Conservation (phyloP, 2,329 filamentous ascomycete genomes). For the Leptographium procerum region DNA sequence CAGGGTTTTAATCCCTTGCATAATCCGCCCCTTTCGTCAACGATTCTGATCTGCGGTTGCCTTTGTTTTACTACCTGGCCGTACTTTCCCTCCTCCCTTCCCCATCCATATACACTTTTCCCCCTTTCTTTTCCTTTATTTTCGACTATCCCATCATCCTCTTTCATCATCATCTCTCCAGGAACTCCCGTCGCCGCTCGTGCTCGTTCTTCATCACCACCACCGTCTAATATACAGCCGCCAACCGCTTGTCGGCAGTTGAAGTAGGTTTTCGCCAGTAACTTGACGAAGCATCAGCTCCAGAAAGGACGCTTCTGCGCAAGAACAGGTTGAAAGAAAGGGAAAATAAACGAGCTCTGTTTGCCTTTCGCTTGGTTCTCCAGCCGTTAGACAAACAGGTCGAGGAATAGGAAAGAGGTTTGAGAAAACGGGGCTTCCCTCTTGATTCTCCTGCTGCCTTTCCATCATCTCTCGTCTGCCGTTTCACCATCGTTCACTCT, state of each 20-base stretch:
- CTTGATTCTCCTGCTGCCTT: not conserved
- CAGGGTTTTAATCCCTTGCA: conserved; percentile 9
- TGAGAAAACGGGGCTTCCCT: conserved; percentile 4
- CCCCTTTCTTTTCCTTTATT: not conserved
- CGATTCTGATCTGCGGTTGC: conserved; percentile 8
- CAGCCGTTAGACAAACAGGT: not conserved
- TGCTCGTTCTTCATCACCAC: not conserved
- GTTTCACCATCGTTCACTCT: not conserved
- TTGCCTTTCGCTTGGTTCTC: not conserved
- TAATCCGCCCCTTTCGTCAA: not conserved
- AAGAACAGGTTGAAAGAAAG: not conserved
- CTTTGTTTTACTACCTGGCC: conserved; percentile 3
- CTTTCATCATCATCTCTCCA: not conserved
- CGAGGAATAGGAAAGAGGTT: conserved; percentile 1
- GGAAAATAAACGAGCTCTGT: not conserved
- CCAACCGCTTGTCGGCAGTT: not conserved
- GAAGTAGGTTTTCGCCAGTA: not conserved
- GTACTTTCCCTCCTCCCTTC: not conserved
- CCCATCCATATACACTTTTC: not conserved
- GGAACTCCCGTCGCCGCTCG: not conserved
- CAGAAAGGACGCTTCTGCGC: not conserved
- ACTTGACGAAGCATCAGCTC: not conserved
- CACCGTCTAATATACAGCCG: not conserved
- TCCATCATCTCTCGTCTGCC: not conserved
- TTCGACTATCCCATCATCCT: not conserved